These are phyloP conservation scores for Kurtzmaniella cleridarum DNA, from an alignment of 805 yeast species.

Conservation along the genomic window DNA sequence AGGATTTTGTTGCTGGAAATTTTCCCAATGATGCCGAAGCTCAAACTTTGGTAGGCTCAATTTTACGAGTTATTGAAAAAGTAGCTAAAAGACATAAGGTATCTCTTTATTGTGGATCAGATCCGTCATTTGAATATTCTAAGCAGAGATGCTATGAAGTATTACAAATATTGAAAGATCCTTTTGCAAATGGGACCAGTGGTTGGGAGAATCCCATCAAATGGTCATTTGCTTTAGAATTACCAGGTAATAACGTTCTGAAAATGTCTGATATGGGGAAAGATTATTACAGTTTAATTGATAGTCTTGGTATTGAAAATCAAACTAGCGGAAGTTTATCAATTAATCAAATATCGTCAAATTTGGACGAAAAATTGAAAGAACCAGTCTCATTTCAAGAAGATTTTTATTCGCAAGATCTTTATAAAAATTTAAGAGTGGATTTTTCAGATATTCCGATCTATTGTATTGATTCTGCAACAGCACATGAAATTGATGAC, in stretches of 20 bases:
- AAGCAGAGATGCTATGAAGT: slow-evolving; percentile 50
- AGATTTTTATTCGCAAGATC: slow-evolving; percentile 26
- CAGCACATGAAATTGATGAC: slow-evolving; percentile 90
- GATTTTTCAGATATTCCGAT: slow-evolving; percentile 46
- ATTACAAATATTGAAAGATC: slow-evolving; percentile 21
- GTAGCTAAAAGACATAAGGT: slow-evolving; percentile 2
- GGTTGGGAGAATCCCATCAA: slow-evolving; percentile 43
- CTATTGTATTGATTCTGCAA: slow-evolving; percentile 76
- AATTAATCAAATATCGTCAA: neutral
- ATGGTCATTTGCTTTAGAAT: slow-evolving; percentile 42
- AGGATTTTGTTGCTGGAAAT: slow-evolving; percentile 54
- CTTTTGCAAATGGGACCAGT: slow-evolving; percentile 17
- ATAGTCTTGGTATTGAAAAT: slow-evolving; percentile 8
- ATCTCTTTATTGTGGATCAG: slow-evolving; percentile 1
- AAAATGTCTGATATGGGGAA: slow-evolving; percentile 39
- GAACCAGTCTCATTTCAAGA: slow-evolving; percentile 2
- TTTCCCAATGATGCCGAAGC: slow-evolving; percentile 38
- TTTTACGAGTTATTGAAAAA: slow-evolving; percentile 25
- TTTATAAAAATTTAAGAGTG: slow-evolving; percentile 25
- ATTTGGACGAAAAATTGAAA: neutral
- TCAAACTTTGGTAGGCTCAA: slow-evolving; percentile 41
- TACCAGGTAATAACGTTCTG: slow-evolving; percentile 42
- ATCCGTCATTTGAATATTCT: slow-evolving; percentile 39
- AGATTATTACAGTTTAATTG: slow-evolving; percentile 31
- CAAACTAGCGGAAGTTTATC: neutral